Base-by-base conservation (phyloP, 768 basidiomycete species). In the Phlebiopsis flavidoalba region DNA sequence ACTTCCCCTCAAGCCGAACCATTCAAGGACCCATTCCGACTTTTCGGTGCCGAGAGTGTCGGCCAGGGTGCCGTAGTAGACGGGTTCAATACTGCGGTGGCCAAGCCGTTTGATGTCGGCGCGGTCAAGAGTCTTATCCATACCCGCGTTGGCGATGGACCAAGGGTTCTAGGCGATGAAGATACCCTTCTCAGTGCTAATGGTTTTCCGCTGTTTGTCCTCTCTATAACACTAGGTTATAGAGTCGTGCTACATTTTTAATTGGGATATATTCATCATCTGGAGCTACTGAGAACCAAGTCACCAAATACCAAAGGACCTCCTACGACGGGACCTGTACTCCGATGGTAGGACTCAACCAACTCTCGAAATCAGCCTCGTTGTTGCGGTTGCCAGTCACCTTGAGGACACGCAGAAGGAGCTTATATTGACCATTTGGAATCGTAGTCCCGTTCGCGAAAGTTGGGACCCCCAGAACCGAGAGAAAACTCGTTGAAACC, bases 61-160 rank as follows among this genome's bases (percentile, higher is more conserved):
- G 40, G 40, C 12, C 71, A 66, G 2, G 89, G 83, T 5, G 77
- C 73, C 58, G 67, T 88, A 5, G 76, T 87, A 0, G 75, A 80
- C 7, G 91, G 91, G 1, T 96, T 97, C 78, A 91, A 96, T 70
- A 77, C 76, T 37, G 82, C 76, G 45, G 92, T 95, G 2, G 88
- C 89, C 37, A 87, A 87, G 72, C 79, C 77, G 53, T 92, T 86
- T 70, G 82, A 80, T 17, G 76, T 82, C 8, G 95, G 91, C 0
- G 85, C 90, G 1, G 93, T 98, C 45, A 93, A 93, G 74, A 79
- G 85, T 3, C 80, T 98, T 70, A 98, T 98, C 56, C 94, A 96
- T 73, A 98, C 96, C 8, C 79, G 82, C 49, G 92, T 98, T 8
- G 96, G 96, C 0, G 95, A 94, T 69, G 95, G 96, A 0, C 96